Percentiles rank a stretch among this genome's conserved stretches.
phyloP scores from a whole-genome alignment of 2,329 filamentous ascomycete genomes.

The Metarhizium rileyi region DNA sequence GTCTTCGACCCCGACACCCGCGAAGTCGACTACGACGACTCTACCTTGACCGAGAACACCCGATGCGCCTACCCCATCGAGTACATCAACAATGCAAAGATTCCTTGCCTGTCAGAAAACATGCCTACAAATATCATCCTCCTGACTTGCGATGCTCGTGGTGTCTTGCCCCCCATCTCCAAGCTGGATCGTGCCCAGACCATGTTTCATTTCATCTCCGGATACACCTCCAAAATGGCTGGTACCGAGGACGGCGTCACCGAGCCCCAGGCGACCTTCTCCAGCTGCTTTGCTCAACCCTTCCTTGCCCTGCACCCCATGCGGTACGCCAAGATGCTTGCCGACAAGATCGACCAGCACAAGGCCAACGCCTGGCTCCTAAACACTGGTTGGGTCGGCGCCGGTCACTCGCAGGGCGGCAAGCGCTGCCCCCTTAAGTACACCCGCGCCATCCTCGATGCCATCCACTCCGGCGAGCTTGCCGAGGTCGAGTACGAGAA shows the following conservation, averaged over 20 bases:
- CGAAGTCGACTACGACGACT: conserved; percentile 89
- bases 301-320: conserved; percentile 99
- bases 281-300: conserved; percentile 96
- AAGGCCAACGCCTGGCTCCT: conserved; percentile 96
- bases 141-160: conserved; percentile 93
- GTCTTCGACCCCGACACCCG: conserved; percentile 90
- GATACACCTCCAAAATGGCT: conserved; percentile 99
- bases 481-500: conserved; percentile 88
- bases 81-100: conserved; percentile 98
- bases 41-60: conserved; percentile 95
- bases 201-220: conserved; percentile 99
- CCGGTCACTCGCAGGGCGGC: conserved; percentile 80
- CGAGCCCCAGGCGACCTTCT: conserved; percentile 97
- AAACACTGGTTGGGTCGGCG: conserved; percentile 96
- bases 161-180: conserved; percentile 94
- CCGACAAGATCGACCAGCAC: conserved; percentile 94
- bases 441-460: conserved; percentile 94
- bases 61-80: conserved; percentile 98
- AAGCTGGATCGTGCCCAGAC: conserved; percentile 91
- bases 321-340: conserved; percentile 97
- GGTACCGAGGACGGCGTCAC: conserved; percentile 95
- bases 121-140: conserved; percentile 98
- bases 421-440: conserved; percentile 98
- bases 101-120: conserved; percentile 78
- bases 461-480: conserved; percentile 94